Conservation (phyloP, 345 rosid genomes). For the Arabidopsis suecica region DNA sequence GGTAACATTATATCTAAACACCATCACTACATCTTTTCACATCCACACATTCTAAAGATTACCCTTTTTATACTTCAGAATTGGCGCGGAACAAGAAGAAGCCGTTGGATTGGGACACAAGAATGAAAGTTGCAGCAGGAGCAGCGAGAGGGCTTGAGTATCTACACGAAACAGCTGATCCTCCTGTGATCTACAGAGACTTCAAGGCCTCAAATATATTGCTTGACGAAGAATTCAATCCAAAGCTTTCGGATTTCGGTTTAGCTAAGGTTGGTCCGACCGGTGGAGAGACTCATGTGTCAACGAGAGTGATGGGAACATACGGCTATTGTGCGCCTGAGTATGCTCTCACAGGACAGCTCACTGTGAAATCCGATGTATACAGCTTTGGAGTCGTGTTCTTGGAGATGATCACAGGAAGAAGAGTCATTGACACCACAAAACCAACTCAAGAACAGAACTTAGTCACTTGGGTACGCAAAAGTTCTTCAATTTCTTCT, state of each 20-base stretch:
- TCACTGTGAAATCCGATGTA: conserved; percentile 76
- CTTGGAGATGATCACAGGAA: conserved; percentile 80
- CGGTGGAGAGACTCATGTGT: conserved; percentile 68
- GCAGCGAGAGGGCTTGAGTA: conserved; percentile 87
- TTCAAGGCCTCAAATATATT: conserved; percentile 78
- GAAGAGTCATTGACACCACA: conserved; percentile 72
- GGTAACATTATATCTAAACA: conserved; percentile 48
- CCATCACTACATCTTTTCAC: neutral
- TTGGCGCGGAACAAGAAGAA: conserved; percentile 42
- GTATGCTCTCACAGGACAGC: conserved; percentile 71
- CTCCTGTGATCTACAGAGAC: conserved; percentile 81
- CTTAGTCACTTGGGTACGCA: conserved; percentile 65
- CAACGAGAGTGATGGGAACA: conserved; percentile 92
- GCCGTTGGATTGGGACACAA: conserved; percentile 73
- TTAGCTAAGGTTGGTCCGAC: conserved; percentile 87
- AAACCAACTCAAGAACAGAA: conserved; percentile 73
- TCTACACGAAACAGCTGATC: conserved; percentile 74
- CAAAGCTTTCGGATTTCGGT: conserved; percentile 86
- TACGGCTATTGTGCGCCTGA: conserved; percentile 87
- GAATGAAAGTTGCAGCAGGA: conserved; percentile 76
- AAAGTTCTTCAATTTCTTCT: neutral
- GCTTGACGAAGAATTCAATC: conserved; percentile 63
- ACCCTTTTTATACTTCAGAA: conserved; percentile 42
- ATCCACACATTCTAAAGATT: neutral
- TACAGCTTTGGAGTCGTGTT: conserved; percentile 88